These are phyloP conservation scores for Blastobotrys proliferans DNA, from an alignment of 1,139 yeast species.

Conservation along the genomic window DNA sequence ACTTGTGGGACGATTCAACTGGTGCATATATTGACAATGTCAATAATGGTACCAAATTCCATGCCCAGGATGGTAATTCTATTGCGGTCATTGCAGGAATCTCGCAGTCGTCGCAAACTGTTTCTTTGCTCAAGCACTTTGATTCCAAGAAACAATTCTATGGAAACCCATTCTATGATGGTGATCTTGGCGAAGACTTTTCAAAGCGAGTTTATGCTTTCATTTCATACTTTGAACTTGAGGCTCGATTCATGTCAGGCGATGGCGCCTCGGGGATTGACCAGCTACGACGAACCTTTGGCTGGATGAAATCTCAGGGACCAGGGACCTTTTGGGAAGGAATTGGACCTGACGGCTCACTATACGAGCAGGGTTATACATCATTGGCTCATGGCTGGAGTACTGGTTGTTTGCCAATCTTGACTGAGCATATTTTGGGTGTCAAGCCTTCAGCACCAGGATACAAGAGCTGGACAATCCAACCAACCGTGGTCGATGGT, in stretches of 20 bases:
- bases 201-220: conserved; percentile 3
- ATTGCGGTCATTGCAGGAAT: background rate
- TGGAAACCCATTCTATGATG: conserved; percentile 4
- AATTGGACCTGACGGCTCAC: background rate
- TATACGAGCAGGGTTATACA: conserved; percentile 5
- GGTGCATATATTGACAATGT: conserved; percentile 2
- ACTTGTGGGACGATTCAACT: background rate
- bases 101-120: background rate
- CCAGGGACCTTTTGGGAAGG: conserved; percentile 6
- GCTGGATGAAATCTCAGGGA: background rate
- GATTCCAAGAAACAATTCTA: background rate
- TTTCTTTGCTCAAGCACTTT: background rate
- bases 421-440: conserved; percentile 1
- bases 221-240: conserved; percentile 1
- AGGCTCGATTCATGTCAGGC: conserved; percentile 1
- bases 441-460: background rate
- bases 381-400: conserved; percentile 2
- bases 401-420: background rate
- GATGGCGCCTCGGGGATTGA: background rate
- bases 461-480: background rate
- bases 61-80: conserved; percentile 3
- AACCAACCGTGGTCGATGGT: background rate
- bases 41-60: conserved; percentile 4
- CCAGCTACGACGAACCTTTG: conserved; percentile 2
- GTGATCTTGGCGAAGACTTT: background rate